A percentile compares a stretch with the other conserved stretches of the same genome.
Evolutionary conservation across 2,329 filamentous ascomycete genomes (phyloP).

Genomic region (Achaetomium macrosporum): DNA sequence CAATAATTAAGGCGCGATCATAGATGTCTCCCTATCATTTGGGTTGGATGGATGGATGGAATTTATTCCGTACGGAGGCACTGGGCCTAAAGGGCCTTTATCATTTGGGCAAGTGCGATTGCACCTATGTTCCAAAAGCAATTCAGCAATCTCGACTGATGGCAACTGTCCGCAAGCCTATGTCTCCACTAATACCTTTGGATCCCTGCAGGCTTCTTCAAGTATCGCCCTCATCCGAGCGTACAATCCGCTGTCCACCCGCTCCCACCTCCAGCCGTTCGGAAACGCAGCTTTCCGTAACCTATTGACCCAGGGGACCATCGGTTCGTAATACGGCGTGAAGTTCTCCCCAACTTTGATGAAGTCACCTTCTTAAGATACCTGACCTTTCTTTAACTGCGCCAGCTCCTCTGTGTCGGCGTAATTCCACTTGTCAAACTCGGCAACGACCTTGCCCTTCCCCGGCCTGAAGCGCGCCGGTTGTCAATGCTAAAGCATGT

Average conservation of each 20-base stretch:
- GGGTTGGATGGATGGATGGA: neutral
- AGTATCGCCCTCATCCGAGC: neutral
- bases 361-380: too few relatives aligned
- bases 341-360: too few relatives aligned
- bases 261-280: neutral
- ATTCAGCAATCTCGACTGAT: too few relatives aligned
- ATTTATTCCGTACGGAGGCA: neutral
- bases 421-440: neutral
- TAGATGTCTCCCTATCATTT: too few relatives aligned
- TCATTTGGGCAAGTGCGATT: too few relatives aligned
- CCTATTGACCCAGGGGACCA: too few relatives aligned
- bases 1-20: too few relatives aligned
- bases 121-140: too few relatives aligned
- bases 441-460: neutral
- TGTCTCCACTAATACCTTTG: neutral
- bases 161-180: neutral
- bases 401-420: neutral
- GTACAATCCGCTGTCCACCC: neutral
- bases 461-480: too few relatives aligned
- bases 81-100: neutral
- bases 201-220: neutral
- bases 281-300: too few relatives aligned
- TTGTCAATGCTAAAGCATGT: too few relatives aligned
- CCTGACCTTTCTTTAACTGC: neutral
- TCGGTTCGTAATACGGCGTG: too few relatives aligned